These are phyloP conservation scores for Avena insularis DNA, from an alignment of 176 grass and related monocot genomes.

Conservation along the genomic window DNA sequence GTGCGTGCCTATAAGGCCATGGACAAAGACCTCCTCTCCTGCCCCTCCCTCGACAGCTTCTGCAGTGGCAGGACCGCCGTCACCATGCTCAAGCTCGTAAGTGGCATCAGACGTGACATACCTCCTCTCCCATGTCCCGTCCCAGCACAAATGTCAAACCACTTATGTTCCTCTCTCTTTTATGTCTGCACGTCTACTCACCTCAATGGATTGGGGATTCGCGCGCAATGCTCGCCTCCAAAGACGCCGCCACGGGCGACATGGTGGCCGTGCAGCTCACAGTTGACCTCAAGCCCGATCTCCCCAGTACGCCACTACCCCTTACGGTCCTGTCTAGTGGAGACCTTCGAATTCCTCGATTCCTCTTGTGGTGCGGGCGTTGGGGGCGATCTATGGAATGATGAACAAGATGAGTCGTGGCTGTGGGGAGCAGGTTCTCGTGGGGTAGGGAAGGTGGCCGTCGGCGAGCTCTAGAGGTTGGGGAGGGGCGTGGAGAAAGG, in stretches of 20 bases:
- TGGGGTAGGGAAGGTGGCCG: too few relatives aligned
- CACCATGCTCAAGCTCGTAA: conserved; percentile 86
- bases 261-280: conserved; percentile 83
- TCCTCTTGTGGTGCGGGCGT: too few relatives aligned
- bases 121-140: background rate
- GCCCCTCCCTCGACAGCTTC: conserved; percentile 76
- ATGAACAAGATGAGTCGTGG: too few relatives aligned
- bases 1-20: conserved; percentile 81
- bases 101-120: conserved; percentile 25
- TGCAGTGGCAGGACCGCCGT: conserved; percentile 95
- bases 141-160: conserved; percentile 37
- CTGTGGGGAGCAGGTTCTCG: too few relatives aligned
- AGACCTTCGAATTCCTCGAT: too few relatives aligned
- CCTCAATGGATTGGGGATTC: conserved; percentile 88
- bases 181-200: background rate
- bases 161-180: background rate
- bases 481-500: too few relatives aligned
- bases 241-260: conserved; percentile 45
- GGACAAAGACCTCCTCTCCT: conserved; percentile 92
- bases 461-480: too few relatives aligned
- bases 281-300: conserved; percentile 94
- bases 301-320: conserved; percentile 68
- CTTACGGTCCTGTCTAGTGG: too few relatives aligned
- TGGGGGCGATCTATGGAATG: too few relatives aligned
- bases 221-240: conserved; percentile 84